Evolutionary conservation across 2,329 filamentous ascomycete genomes (phyloP).

Genomic region (Trichophyton rubrum): DNA sequence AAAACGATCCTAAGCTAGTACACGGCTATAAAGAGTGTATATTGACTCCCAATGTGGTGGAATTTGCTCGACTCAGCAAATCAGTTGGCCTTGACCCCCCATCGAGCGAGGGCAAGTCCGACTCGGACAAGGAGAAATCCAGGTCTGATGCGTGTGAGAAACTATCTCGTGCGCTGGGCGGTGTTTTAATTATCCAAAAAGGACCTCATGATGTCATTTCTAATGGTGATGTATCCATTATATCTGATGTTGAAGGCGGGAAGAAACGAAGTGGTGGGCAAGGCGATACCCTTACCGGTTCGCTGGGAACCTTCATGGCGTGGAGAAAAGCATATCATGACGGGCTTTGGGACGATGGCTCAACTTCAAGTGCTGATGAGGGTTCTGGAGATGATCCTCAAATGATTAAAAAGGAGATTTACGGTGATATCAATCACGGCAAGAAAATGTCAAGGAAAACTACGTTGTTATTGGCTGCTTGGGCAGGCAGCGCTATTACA

Average conservation of each 20-base stretch:
- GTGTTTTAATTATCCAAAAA: conserved; percentile 87
- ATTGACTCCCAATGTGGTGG: conserved; percentile 87
- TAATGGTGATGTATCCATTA: conserved; percentile 61
- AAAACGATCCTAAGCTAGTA: conserved; percentile 62
- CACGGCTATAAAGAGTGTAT: conserved; percentile 73
- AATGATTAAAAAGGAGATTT: conserved; percentile 18
- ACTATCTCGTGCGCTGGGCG: conserved; percentile 64
- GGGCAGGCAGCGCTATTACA: conserved; percentile 76
- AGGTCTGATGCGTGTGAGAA: conserved; percentile 49
- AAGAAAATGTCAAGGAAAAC: conserved; percentile 47
- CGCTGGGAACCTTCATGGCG: conserved; percentile 73
- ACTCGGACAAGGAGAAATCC: conserved; percentile 27
- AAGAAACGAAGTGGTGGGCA: conserved; percentile 86
- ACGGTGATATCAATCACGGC: conserved; percentile 30
- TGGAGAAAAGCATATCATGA: conserved; percentile 84
- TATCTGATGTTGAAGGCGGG: conserved; percentile 67
- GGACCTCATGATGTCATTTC: conserved; percentile 70
- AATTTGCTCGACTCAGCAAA: conserved; percentile 74
- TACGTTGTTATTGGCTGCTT: conserved; percentile 63
- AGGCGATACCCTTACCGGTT: conserved; percentile 87
- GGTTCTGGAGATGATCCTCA: conserved; percentile 29
- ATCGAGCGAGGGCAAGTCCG: conserved; percentile 23
- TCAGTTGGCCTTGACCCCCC: conserved; percentile 51
- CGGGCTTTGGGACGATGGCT: conserved; percentile 54
- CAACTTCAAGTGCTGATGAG: conserved; percentile 16